Conservation (phyloP, 1,284 basidiomycete species). For the Naganishia sp. region DNA sequence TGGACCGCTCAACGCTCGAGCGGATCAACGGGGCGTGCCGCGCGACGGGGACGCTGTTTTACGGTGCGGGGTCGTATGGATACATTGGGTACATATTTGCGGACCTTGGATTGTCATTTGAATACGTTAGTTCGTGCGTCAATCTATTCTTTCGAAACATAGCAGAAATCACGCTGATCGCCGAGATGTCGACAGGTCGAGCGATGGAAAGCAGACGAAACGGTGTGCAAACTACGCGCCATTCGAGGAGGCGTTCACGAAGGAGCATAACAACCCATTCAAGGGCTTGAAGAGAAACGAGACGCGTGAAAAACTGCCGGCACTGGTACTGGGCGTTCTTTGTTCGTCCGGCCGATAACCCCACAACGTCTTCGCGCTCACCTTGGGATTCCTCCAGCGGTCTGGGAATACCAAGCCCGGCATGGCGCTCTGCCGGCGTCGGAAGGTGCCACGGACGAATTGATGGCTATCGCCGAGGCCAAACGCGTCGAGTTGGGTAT, state of each 20-base stretch:
- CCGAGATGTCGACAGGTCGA: not conserved
- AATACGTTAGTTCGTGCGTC: constrained; percentile 77
- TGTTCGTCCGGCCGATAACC: constrained; percentile 57
- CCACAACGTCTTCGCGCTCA: not conserved
- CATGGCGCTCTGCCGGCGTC: constrained; percentile 50
- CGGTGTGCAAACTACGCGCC: constrained; percentile 59
- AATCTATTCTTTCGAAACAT: not conserved
- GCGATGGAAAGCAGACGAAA: not conserved
- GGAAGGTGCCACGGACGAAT: constrained; percentile 58
- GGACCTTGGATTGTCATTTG: constrained; percentile 75
- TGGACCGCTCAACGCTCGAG: constrained; percentile 55
- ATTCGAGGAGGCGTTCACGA: constrained; percentile 63
- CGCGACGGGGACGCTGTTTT: constrained; percentile 72
- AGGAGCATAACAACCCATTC: constrained; percentile 62
- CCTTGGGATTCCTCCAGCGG: constrained; percentile 56
- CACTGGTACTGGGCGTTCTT: constrained; percentile 68
- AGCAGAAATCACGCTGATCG: not conserved
- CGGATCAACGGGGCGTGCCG: constrained; percentile 75
- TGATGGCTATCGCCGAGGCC: constrained; percentile 63
- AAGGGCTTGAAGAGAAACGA: constrained; percentile 66
- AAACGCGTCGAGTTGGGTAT: constrained; percentile 66
- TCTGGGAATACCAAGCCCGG: constrained; percentile 77
- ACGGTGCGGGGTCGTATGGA: constrained; percentile 86
- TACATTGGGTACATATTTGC: constrained; percentile 91
- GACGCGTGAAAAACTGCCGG: constrained; percentile 76